phyloP scores from a whole-genome alignment of 176 grass and related monocot species.

The Phragmites australis region DNA sequence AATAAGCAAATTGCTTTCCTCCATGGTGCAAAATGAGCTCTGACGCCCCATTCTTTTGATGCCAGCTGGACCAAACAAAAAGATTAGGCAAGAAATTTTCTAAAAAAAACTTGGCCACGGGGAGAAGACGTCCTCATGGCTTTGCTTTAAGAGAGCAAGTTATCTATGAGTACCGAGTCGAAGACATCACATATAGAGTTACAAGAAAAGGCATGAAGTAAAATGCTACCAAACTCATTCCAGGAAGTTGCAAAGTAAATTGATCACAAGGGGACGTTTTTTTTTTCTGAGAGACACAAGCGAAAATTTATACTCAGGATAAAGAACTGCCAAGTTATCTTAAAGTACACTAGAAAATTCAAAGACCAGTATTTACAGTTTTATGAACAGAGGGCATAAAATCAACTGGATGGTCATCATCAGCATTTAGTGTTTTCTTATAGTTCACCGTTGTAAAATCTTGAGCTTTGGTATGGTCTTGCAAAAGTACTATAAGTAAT shows the following conservation, averaged over 20 bases:
- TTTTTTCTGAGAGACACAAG: too few relatives aligned
- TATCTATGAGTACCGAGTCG: background rate
- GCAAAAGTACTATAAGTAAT: background rate
- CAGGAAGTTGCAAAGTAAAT: background rate
- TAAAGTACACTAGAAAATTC: too few relatives aligned
- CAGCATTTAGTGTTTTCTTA: background rate
- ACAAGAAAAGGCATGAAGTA: background rate
- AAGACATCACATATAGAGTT: background rate
- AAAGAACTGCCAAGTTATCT: too few relatives aligned
- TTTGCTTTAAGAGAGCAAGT: too few relatives aligned
- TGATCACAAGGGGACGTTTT: background rate
- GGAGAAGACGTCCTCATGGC: too few relatives aligned
- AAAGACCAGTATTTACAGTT: too few relatives aligned
- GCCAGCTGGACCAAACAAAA: conserved; percentile 9
- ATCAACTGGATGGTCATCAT: background rate
- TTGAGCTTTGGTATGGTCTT: background rate
- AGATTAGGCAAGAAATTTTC: background rate
- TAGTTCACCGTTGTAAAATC: background rate
- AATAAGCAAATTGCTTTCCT: background rate
- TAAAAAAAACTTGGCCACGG: too few relatives aligned
- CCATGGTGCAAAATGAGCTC: conserved; percentile 1
- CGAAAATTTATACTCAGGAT: too few relatives aligned
- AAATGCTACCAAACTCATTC: background rate
- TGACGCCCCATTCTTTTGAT: background rate
- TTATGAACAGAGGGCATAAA: background rate